Base-by-base conservation (phyloP, 352 stramenopile species). In the Phytopythium mirpurense region DNA sequence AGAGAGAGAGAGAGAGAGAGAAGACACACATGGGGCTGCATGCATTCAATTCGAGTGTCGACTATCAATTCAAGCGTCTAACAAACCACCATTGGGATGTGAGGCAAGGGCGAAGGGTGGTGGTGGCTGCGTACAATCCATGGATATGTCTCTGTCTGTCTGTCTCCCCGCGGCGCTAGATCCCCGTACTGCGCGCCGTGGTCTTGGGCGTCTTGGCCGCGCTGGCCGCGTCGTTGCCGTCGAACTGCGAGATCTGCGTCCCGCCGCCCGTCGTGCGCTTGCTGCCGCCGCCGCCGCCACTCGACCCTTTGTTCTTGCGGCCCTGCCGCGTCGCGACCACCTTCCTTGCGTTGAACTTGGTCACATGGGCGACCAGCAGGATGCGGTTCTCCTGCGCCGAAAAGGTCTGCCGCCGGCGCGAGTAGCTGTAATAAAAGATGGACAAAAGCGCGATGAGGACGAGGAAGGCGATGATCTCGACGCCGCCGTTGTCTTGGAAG, bases 311-410 rank as follows among this genome's bases (percentile, higher is more conserved):
- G 44, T 45, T 7, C 37, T 41, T 18, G 46, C 38, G 11, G 37
- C 18, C 18, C 50, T 68, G 26, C 31, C 57, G 47, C 16, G 38
- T 26, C 5, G 37, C 37, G 18, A 43, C 37, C 2, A 43, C 37
- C 37, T 43, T 43, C n/a, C 65, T 63, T 10, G 62, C 54, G 35
- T 73, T 73, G 32, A 73, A 74, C 44, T 72, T 72, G 5, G 65
- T 74, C 38, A 81, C 68, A 41, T 81, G 68, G 9, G 70, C 70
- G 10, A 81, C 67, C 15, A 81, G 51, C 50, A 81, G 56, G 3
- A 75, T 52, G 2, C 62, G 65, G 36, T 71, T 70, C 36, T 81
- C 70, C 27, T 78, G 62, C 0, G 59, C 56, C 10, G 70, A 80
- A 26, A 80, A 72, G 0, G 54, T 75, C 31, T 80, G 70, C 0